Conservation (phyloP, 768 basidiomycete species). For the Leccinum subgranulosum region DNA sequence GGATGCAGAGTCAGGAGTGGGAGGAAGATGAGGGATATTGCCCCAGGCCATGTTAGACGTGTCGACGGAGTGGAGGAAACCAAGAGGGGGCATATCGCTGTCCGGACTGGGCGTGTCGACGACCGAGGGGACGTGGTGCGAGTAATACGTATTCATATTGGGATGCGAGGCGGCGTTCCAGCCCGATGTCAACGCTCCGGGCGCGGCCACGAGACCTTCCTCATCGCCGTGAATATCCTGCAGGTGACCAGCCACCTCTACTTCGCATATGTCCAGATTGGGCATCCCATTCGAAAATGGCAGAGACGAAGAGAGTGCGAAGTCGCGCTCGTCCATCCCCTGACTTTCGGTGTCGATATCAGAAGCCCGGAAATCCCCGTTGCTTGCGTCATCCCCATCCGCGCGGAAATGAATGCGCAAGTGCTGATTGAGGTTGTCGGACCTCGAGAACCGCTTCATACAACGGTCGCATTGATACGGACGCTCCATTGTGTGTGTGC, state of each 20-base stretch:
- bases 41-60: constrained; percentile 25
- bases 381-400: constrained; percentile 27
- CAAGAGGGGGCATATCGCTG: constrained; percentile 19
- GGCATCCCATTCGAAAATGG: constrained; percentile 33
- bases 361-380: constrained; percentile 26
- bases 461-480: constrained; percentile 77
- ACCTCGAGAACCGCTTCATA: constrained; percentile 79
- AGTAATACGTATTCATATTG: constrained; percentile 23
- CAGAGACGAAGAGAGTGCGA: constrained; percentile 23
- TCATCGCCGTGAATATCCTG: constrained; percentile 57
- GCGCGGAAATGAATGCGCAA: constrained; percentile 63
- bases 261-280: constrained; percentile 55
- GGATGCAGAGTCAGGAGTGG: constrained; percentile 21
- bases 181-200: constrained; percentile 16
- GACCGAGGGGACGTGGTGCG: constrained; percentile 14
- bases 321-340: constrained; percentile 33
- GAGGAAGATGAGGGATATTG: constrained; percentile 13
- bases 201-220: constrained; percentile 47
- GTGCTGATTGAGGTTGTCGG: constrained; percentile 89
- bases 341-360: constrained; percentile 34
- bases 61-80: constrained; percentile 22
- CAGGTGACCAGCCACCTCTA: constrained; percentile 55
- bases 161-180: constrained; percentile 15
- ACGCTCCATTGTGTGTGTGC: constrained; percentile 87
- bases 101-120: constrained; percentile 18